A percentile compares a stretch with the other conserved stretches of the same genome.
Conservation (phyloP, 805 yeast genomes). For the Candida sithepensis region DNA sequence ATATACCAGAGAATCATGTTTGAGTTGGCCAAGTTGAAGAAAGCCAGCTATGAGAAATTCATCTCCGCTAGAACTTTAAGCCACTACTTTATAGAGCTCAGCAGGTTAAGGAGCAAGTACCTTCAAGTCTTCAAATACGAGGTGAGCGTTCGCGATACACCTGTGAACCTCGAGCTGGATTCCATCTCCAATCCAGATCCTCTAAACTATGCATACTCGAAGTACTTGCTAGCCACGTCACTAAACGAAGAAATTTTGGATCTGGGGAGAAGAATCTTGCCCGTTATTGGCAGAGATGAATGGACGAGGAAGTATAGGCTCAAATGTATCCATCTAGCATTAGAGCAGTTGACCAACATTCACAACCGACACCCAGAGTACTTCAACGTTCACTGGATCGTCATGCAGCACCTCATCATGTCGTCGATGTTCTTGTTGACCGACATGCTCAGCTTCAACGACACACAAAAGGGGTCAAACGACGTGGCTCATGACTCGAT, state of each 20-base stretch:
- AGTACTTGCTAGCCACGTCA: neutral
- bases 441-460: slow-evolving; percentile 7
- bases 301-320: slow-evolving; percentile 2
- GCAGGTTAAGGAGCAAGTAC: neutral
- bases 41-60: neutral
- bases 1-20: slow-evolving; percentile 3
- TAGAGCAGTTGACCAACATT: neutral
- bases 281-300: slow-evolving; percentile 2
- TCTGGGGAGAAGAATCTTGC: neutral
- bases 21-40: slow-evolving; percentile 1
- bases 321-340: neutral
- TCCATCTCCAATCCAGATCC: neutral
- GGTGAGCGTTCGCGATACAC: neutral
- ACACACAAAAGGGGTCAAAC: neutral
- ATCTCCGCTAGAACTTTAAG: neutral
- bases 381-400: slow-evolving; percentile 6
- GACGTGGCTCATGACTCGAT: slow-evolving; percentile 12
- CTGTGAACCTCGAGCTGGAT: neutral
- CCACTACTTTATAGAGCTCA: neutral
- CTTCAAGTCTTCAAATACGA: neutral
- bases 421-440: slow-evolving; percentile 3
- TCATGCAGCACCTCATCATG: slow-evolving; percentile 4
- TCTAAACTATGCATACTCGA: neutral
- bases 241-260: neutral
- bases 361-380: neutral